These are phyloP conservation scores for Picea abies DNA, from an alignment of 83 land plant species.

Conservation along the genomic window DNA sequence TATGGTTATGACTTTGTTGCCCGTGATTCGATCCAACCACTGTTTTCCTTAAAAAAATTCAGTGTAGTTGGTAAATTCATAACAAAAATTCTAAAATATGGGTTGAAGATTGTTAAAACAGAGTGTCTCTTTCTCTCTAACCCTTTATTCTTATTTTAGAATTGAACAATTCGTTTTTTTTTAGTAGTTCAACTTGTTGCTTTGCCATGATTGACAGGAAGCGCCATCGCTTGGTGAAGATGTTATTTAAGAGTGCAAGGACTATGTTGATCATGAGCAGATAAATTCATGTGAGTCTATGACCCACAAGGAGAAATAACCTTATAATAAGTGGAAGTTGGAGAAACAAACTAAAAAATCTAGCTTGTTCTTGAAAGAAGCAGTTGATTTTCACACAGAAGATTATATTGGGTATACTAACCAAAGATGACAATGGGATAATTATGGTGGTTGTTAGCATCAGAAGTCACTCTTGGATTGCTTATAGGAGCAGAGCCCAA, in stretches of 20 bases:
- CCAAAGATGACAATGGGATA: conserved; percentile 32
- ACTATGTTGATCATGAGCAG: conserved; percentile 35
- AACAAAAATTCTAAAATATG: too few species aligned
- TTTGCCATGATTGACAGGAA: conserved; percentile 12
- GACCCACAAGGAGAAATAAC: conserved; percentile 36
- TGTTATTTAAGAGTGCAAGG: conserved; percentile 49
- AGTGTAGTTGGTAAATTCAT: too few species aligned
- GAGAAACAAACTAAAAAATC: conserved; percentile 32
- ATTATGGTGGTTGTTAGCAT: neutral
- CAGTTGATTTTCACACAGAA: conserved; percentile 6
- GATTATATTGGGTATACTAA: conserved; percentile 54
- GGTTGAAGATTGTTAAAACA: too few species aligned
- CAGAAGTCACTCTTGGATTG: too few species aligned
- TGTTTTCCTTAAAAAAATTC: too few species aligned
- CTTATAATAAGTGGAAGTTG: conserved; percentile 43
- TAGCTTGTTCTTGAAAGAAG: conserved; percentile 23
- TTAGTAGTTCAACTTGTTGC: too few species aligned
- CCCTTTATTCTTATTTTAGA: too few species aligned
- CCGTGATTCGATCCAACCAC: too few species aligned
- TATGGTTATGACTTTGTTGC: too few species aligned
- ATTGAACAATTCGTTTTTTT: too few species aligned
- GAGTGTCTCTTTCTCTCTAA: too few species aligned
- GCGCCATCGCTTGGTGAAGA: conserved; percentile 35
- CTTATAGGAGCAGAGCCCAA: too few species aligned
- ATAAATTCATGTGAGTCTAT: conserved; percentile 43